Evolutionary conservation across 352 stramenopile genomes (phyloP), one percentile per base, ranked within the genome.

Genomic region (Phytophthora pisi): DNA sequence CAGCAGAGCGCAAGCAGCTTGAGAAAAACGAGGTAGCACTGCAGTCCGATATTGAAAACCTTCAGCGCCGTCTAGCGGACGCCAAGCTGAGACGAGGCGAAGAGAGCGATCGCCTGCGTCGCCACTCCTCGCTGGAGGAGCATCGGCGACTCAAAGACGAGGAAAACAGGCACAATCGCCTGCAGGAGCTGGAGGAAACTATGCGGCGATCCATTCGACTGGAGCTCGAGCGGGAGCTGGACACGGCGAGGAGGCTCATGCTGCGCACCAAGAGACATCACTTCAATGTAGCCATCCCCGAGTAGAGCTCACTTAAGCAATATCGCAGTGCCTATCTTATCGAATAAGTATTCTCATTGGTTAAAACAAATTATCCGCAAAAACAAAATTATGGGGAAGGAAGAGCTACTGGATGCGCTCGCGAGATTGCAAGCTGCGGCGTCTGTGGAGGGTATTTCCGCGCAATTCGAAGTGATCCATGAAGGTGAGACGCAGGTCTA

Each of bases 151-250:
- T 75, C 0, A 89, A 90, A 64, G 82, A 89, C 9, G 81, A 88
- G 23, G 73, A 81, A 47, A 20, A 26, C 6, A 75, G 74, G 24
- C 58, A 76, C 8, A 70, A 72, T 20, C 62, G 75, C 15, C 64
- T 92, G 15, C 54, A 75, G 15, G 71, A 80, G 13, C 63, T 84
- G 26, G 82, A 90, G 58, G 49, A 9, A 20, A 52, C 62, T 15
- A 89, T 84, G 68, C 72, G 84, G 2, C 57, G 71, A 26, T 63
- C 87, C 15, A 88, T 92, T 59, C 84, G 84, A 13, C 51, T 81
- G 36, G 86, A 91, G 18, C 68, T 94, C 1, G 86, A 92, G 66
- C 74, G 75, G n/a, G 79, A 91, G 51, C 62, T 88, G 1, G 81
- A 94, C 45, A 75, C 74, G 0, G 54, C 75, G 23, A 68, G 84